Conservation (phyloP, 1,284 basidiomycete genomes). For the Malassezia sp. region DNA sequence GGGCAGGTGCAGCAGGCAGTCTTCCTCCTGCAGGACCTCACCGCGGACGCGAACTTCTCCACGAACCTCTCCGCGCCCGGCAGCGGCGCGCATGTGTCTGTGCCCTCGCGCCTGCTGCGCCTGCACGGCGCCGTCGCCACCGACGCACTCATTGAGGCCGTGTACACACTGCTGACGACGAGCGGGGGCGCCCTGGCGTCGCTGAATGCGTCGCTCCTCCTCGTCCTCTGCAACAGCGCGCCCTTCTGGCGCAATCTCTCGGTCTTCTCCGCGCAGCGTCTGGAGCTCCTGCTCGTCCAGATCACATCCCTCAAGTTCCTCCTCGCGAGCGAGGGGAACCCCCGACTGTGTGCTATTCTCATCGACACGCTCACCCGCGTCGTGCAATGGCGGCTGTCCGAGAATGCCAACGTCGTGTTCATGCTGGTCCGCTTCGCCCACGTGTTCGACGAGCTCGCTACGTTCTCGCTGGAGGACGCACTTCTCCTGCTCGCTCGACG, state of each 20-base stretch:
- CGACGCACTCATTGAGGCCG: slow-evolving; percentile 53
- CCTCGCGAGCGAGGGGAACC: slow-evolving; percentile 83
- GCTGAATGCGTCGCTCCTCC: slow-evolving; percentile 64
- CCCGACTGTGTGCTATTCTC: slow-evolving; percentile 79
- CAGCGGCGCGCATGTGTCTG: slow-evolving; percentile 19
- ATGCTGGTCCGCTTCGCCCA: slow-evolving; percentile 70
- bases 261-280: slow-evolving; percentile 61
- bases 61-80: slow-evolving; percentile 29
- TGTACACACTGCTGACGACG: slow-evolving; percentile 72
- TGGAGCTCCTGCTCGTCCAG: slow-evolving; percentile 75
- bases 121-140: slow-evolving; percentile 20
- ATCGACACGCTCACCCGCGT: slow-evolving; percentile 81
- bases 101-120: slow-evolving; percentile 18
- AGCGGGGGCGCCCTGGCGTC: slow-evolving; percentile 54
- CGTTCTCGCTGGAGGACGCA: slow-evolving; percentile 59
- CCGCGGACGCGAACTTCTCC: slow-evolving; percentile 68
- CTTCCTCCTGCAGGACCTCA: slow-evolving; percentile 81
- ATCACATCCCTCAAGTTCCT: slow-evolving; percentile 81
- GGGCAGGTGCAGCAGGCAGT: slow-evolving; percentile 77
- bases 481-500: too few species aligned
- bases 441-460: slow-evolving; percentile 72
- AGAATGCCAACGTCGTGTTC: slow-evolving; percentile 79
- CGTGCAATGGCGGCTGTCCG: slow-evolving; percentile 51
- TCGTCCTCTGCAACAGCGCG: slow-evolving; percentile 73
- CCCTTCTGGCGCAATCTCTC: slow-evolving; percentile 74